phyloP scores from a whole-genome alignment of 208 protist species.

The Trichomonas gallinae region DNA sequence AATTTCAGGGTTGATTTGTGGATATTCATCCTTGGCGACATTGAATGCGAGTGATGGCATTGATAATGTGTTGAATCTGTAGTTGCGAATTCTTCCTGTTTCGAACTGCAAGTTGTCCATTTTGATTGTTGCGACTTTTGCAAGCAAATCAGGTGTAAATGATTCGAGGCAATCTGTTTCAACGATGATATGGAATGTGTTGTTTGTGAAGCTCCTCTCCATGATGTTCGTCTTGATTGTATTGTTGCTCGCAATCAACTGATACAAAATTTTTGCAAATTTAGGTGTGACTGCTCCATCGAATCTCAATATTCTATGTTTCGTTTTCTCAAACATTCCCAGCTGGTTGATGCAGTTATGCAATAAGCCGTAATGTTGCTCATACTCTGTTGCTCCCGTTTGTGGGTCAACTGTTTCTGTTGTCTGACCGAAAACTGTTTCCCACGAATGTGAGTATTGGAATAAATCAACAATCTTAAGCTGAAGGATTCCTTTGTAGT shows the following conservation, averaged over 20 bases:
- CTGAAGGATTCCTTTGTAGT: neutral
- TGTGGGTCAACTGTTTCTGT: neutral
- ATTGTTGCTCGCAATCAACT: neutral
- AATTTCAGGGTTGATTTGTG: neutral
- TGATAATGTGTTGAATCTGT: neutral
- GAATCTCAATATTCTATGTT: neutral
- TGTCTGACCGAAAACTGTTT: neutral
- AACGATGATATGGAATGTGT: neutral
- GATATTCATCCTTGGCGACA: neutral
- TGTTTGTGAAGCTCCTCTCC: neutral
- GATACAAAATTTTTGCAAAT: neutral
- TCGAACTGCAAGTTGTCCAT: conserved; percentile 4
- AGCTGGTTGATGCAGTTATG: neutral
- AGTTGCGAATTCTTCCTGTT: neutral
- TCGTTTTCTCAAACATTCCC: neutral
- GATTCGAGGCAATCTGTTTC: neutral
- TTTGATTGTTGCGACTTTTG: neutral
- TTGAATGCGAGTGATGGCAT: neutral
- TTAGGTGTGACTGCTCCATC: neutral
- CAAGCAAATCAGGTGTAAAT: neutral
- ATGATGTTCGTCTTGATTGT: neutral
- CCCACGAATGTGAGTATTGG: neutral
- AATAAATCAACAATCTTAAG: neutral
- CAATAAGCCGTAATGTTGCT: neutral
- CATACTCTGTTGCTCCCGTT: neutral